Evolutionary conservation across 176 grass and related monocot genomes (phyloP), one percentile per base, ranked within the genome.

Genomic region (Zea mays): DNA sequence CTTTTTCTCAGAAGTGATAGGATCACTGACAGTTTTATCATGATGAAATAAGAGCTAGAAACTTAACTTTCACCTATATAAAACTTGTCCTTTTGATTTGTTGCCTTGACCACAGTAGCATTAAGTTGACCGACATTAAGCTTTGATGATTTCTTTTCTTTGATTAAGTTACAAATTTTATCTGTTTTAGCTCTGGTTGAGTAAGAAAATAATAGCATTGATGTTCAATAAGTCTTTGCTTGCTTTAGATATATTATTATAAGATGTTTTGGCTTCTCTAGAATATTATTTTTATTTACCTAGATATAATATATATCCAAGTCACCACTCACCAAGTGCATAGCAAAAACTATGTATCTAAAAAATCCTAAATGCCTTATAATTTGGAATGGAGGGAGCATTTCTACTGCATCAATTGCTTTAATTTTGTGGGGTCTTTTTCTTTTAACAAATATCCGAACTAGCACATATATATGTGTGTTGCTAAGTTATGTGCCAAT

Each of bases 131-230:
- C 58, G 13, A 62, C 0, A 34, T 62, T 62, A 4, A 59, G 19
- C 56, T 59, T 17, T 54, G 51, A 58, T 58, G 46, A 4, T 21
- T 20, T 62, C 9, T 35, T 35, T 36, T 62, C 27, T 62, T 27
- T 27, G 19, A 59, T 58, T 46, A 58, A 58, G 56, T 10, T 59
- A 27, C 19, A 27, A 9, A 55, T 27, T 55, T 27, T 59, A 27
- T 27, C 56, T 59, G n/a, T 27, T 82, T 36, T 49, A 49, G 54
- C 42, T 77, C 68, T 38, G 61, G 49, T 62, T 51, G 13, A 84
- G 54, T n/a, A 62, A 4, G 11, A 51, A 68, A 67, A 38, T 67
- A 38, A 68, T n/a, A 55, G 41, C 20, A 17, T 67, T 57, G 16
- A 44, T 76, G 27, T 38, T 55, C 16, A 55, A 55, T 7, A n/a